Conservation (phyloP, 768 basidiomycete species). For the Chiua virens region DNA sequence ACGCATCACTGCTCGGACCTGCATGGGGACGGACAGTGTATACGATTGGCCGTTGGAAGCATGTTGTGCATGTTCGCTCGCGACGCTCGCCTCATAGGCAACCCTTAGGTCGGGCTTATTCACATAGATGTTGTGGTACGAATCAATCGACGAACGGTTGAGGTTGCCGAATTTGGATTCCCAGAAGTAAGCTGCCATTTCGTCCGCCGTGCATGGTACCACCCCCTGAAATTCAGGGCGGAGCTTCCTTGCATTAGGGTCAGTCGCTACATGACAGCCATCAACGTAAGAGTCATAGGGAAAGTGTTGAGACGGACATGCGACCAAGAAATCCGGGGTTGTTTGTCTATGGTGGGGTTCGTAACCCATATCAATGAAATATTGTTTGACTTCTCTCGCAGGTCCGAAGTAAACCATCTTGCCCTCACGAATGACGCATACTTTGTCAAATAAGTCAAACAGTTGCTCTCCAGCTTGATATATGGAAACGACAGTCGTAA, state of each 20-base stretch:
- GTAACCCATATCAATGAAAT: slow-evolving; percentile 59
- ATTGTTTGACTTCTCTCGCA: slow-evolving; percentile 47
- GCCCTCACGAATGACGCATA: slow-evolving; percentile 58
- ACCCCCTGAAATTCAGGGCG: slow-evolving; percentile 39
- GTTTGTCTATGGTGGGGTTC: slow-evolving; percentile 55
- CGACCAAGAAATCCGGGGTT: slow-evolving; percentile 59
- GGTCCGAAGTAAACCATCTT: slow-evolving; percentile 58
- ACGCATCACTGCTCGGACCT: slow-evolving; percentile 43
- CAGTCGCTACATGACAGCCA: slow-evolving; percentile 41
- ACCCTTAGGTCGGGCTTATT: slow-evolving; percentile 42
- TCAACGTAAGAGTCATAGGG: background rate
- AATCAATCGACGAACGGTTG: slow-evolving; percentile 48
- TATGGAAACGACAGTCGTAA: slow-evolving; percentile 73
- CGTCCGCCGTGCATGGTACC: slow-evolving; percentile 53
- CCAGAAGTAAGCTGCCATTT: slow-evolving; percentile 53
- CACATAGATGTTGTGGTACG: slow-evolving; percentile 45
- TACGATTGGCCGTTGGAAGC: slow-evolving; percentile 43
- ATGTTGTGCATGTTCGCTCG: slow-evolving; percentile 50
- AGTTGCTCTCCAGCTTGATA: slow-evolving; percentile 80
- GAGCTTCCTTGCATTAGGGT: slow-evolving; percentile 55
- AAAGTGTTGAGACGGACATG: slow-evolving; percentile 37
- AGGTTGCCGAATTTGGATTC: slow-evolving; percentile 37
- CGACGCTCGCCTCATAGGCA: slow-evolving; percentile 48
- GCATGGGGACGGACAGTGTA: slow-evolving; percentile 44
- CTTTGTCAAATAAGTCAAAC: slow-evolving; percentile 67